These are phyloP conservation scores for Cyberlindnera petersonii DNA, from an alignment of 805 yeast genomes.

Conservation along the genomic window DNA sequence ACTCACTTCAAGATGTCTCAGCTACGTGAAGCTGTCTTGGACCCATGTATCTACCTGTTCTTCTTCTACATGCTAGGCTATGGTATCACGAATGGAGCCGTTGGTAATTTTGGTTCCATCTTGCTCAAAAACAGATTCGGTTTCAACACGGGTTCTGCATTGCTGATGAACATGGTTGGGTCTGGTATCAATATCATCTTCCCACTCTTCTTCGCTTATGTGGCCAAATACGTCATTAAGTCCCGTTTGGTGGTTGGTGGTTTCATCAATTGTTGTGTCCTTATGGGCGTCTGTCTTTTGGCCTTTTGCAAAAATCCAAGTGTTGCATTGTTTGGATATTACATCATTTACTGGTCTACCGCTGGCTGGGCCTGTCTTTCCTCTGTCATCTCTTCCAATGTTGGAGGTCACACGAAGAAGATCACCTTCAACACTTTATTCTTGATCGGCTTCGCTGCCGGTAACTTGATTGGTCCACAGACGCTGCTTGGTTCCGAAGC, in stretches of 20 bases:
- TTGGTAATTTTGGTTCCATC: constrained; percentile 19
- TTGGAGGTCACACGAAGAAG: constrained; percentile 12
- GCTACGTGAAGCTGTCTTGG: constrained; percentile 47
- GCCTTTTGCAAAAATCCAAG: constrained; percentile 32
- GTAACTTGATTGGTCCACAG: constrained; percentile 60
- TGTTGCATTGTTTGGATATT: constrained; percentile 29
- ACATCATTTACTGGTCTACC: constrained; percentile 26
- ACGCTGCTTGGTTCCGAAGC: constrained; percentile 55
- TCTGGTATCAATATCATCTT: constrained; percentile 30
- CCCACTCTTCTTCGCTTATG: constrained; percentile 7
- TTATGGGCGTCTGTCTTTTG: constrained; percentile 25
- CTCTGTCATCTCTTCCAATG: constrained; percentile 22
- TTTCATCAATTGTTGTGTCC: constrained; percentile 4
- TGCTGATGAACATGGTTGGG: constrained; percentile 36
- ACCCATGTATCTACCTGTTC: constrained; percentile 45
- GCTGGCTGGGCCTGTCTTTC: constrained; percentile 16
- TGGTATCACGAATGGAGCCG: constrained; percentile 51
- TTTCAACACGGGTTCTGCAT: constrained; percentile 29
- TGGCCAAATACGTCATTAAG: constrained; percentile 7
- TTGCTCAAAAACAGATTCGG: constrained; percentile 15
- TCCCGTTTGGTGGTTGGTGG: constrained; percentile 5
- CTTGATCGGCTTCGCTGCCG: constrained; percentile 13
- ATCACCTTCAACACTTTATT: constrained; percentile 8
- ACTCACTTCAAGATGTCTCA: constrained; percentile 51
- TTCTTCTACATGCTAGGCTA: constrained; percentile 37